Base-by-base conservation (phyloP, 1,284 basidiomycete species). In the Pyrrhoderma noxium region DNA sequence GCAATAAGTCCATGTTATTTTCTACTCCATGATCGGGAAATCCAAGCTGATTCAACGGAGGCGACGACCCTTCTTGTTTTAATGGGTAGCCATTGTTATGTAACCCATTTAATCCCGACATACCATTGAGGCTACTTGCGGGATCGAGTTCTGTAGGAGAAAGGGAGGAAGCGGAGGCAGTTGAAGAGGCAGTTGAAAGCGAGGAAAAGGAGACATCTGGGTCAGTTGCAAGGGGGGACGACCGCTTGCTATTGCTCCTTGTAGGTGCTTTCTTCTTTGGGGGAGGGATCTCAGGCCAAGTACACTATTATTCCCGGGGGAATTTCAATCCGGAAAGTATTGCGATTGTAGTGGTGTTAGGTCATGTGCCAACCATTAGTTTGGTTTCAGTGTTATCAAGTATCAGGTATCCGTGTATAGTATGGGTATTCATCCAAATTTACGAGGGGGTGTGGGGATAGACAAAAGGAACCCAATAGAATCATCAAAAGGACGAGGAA, bases 211-310 rank as follows among this genome's bases (percentile, higher is more conserved):
- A 52, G 22, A 39, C 45, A n/a, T 44, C 49, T 16, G 49, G 43
- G n/a, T 51, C 49, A 18, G 43, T 51, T 16, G 51, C 25, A 3
- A 44, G 22, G 5, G 34, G 22, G 11, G 42, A 46, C 23, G 43
- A 40, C n/a, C 48, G 48, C 23, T 54, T 47, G 35, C 42, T 19
- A 44, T n/a, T 11, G 52, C 45, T 21, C 42, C 34, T 16, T 31
- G 41, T 37, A 45, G 48, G 27, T 9, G 41, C 47, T 38, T 59
- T 59, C 48, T 56, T 56, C 16, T 57, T 54, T n/a, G 54, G 42
- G n/a, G 58, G 61, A 13, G 59, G 53, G 18, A 59, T 59, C 51
- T 60, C 57, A 19, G 63, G 63, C 63, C 63, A 65, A 35, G 59
- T 60, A 51, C 63, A 65, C 59, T 63, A 41, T 37, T 47, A 16